phyloP scores from a whole-genome alignment of 768 basidiomycete genomes.

The Holtermannia corniformis region DNA sequence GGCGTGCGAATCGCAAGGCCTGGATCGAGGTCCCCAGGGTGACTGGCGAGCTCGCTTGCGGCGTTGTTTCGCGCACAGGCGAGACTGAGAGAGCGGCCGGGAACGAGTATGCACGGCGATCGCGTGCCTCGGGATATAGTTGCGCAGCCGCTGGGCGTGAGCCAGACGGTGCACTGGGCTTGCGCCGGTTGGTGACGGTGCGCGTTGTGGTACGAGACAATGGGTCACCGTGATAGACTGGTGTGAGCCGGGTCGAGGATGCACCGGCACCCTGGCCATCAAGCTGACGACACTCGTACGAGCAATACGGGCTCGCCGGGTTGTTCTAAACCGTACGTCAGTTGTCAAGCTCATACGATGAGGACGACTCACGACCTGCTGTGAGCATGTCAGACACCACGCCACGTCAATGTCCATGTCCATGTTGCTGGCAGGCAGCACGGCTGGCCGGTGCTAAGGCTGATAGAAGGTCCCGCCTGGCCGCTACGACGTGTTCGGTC shows the following conservation, averaged over 20 bases:
- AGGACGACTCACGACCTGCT: slow-evolving; percentile 21
- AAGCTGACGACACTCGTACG: slow-evolving; percentile 20
- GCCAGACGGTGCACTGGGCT: slow-evolving; percentile 6
- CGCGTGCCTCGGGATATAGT: slow-evolving; percentile 6
- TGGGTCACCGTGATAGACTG: slow-evolving; percentile 5
- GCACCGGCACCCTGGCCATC: slow-evolving; percentile 7
- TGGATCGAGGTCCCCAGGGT: too few relatives aligned
- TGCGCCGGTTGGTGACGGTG: background rate
- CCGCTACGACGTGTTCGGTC: too few relatives aligned
- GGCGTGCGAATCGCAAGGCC: background rate
- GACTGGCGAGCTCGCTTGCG: too few relatives aligned
- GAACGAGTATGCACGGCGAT: slow-evolving; percentile 33
- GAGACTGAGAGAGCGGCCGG: slow-evolving; percentile 16
- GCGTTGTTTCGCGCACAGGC: too few relatives aligned
- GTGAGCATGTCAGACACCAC: slow-evolving; percentile 33
- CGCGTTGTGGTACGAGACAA: slow-evolving; percentile 4
- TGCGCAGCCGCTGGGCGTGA: slow-evolving; percentile 4
- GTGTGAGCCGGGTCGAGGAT: background rate
- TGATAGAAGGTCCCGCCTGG: too few relatives aligned
- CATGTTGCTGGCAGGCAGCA: slow-evolving; percentile 7
- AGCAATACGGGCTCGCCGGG: slow-evolving; percentile 28
- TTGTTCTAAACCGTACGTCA: background rate
- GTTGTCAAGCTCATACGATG: slow-evolving; percentile 10
- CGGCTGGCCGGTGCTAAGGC: too few relatives aligned
- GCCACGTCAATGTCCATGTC: slow-evolving; percentile 32